Percentiles rank a stretch among this genome's conserved stretches.
Conservation (phyloP, 805 yeast species). For the Metschnikowia drakensbergensis region DNA sequence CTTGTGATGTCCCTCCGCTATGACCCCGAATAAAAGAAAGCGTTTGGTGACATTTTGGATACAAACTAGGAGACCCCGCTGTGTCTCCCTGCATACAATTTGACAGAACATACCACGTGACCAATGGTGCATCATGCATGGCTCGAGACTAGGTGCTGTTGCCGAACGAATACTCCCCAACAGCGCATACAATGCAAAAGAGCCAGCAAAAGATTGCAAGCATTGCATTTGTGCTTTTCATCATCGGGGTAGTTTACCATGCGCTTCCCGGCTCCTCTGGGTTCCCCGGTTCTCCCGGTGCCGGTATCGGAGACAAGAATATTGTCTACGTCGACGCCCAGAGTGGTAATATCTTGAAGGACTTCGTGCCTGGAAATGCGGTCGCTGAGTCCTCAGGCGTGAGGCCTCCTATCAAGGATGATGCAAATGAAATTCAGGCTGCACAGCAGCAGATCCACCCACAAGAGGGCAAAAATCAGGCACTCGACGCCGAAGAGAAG, state of each 20-base stretch:
- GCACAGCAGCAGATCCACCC: slow-evolving; percentile 11
- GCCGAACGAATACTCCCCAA: neutral
- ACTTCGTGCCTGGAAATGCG: slow-evolving; percentile 4
- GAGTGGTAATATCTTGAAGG: slow-evolving; percentile 12
- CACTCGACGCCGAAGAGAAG: neutral
- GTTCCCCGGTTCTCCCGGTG: neutral
- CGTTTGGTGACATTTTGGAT: neutral
- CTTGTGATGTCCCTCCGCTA: too few species aligned
- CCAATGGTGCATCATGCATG: neutral
- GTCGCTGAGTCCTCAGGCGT: neutral
- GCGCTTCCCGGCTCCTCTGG: neutral
- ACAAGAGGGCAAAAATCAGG: neutral
- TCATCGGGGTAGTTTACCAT: slow-evolving; percentile 1
- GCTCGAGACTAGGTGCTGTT: neutral
- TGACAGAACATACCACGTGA: neutral
- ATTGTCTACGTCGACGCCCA: slow-evolving; percentile 17
- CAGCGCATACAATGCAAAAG: neutral
- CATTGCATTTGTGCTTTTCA: slow-evolving; percentile 6
- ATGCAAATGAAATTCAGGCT: slow-evolving; percentile 6
- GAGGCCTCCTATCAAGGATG: slow-evolving; percentile 8
- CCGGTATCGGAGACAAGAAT: neutral
- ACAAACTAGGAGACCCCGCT: too few species aligned
- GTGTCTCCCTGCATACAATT: neutral
- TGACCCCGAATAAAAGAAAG: too few species aligned
- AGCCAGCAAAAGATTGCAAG: slow-evolving; percentile 3